Conservation (phyloP, 768 basidiomycete genomes). For the Kwoniella heveanensis region DNA sequence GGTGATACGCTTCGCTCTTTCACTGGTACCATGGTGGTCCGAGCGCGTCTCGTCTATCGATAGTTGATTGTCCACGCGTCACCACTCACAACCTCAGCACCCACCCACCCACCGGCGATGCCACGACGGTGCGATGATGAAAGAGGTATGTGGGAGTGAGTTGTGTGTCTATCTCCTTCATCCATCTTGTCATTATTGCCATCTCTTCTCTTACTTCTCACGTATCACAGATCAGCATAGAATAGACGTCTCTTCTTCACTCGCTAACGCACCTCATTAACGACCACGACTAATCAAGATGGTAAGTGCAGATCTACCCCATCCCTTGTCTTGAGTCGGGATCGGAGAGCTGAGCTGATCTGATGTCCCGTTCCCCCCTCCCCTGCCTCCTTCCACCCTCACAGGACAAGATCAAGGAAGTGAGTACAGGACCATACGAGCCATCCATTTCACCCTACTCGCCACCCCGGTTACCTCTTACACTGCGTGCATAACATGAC, state of each 20-base stretch:
- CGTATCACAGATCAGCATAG: background rate
- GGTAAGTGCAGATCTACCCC: constrained; percentile 4
- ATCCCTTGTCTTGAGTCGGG: background rate
- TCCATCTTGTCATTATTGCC: background rate
- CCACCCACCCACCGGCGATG: too few species aligned
- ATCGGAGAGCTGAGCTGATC: background rate
- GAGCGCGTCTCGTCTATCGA: background rate
- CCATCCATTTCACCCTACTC: too few species aligned
- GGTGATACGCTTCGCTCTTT: background rate
- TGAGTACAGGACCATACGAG: constrained; percentile 21
- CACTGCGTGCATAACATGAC: too few species aligned
- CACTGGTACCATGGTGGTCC: background rate
- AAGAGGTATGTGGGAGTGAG: too few species aligned
- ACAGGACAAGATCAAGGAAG: constrained; percentile 62
- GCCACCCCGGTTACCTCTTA: too few species aligned
- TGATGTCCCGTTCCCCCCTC: background rate
- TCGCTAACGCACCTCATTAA: background rate
- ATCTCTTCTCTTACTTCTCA: background rate
- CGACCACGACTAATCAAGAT: constrained; percentile 10
- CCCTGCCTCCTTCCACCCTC: background rate
- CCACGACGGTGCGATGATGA: background rate
- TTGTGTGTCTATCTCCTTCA: too few species aligned
- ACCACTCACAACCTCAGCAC: too few species aligned
- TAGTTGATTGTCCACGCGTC: background rate
- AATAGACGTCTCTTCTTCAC: background rate